Percentiles rank a stretch among this genome's conserved stretches.
phyloP scores from a whole-genome alignment of 495 filamentous ascomycete species.

The Aspergillus steynii region DNA sequence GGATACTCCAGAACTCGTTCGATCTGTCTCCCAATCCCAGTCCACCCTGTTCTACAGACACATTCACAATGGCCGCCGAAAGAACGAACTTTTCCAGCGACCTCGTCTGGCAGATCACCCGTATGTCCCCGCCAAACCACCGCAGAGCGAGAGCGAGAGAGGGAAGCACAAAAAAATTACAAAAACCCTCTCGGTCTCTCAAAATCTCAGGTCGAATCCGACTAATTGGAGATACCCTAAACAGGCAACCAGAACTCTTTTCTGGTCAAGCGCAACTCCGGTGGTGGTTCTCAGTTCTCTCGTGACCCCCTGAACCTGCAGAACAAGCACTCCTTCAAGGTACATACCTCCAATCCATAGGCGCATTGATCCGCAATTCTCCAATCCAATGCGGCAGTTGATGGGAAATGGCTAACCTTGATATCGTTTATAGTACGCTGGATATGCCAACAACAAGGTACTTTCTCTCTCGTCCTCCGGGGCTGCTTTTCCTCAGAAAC shows the following conservation, averaged over 20 bases:
- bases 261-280: constrained; percentile 82
- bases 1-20: constrained; percentile 22
- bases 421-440: constrained; percentile 65
- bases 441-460: constrained; percentile 93
- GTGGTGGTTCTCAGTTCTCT: constrained; percentile 82
- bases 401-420: constrained; percentile 26
- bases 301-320: constrained; percentile 87
- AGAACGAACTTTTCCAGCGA: constrained; percentile 75
- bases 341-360: constrained; percentile 31
- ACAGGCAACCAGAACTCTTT: constrained; percentile 77
- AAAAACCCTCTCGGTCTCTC: not conserved
- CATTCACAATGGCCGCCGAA: constrained; percentile 45
- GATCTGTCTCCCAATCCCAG: constrained; percentile 26
- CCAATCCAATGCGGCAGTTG: not conserved
- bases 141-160: not conserved
- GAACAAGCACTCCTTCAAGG: constrained; percentile 92
- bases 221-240: constrained; percentile 22
- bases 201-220: not conserved
- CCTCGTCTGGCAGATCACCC: constrained; percentile 86
- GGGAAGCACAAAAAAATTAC: not conserved
- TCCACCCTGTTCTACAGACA: constrained; percentile 19
- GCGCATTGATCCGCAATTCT: not conserved
- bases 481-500: not conserved
- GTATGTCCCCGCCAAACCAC: constrained; percentile 53
- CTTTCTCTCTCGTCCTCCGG: constrained; percentile 14